A percentile compares a stretch with the other conserved stretches of the same genome.
Evolutionary conservation across 1,284 basidiomycete species (phyloP).

Genomic region (Puccinia brachypodii): DNA sequence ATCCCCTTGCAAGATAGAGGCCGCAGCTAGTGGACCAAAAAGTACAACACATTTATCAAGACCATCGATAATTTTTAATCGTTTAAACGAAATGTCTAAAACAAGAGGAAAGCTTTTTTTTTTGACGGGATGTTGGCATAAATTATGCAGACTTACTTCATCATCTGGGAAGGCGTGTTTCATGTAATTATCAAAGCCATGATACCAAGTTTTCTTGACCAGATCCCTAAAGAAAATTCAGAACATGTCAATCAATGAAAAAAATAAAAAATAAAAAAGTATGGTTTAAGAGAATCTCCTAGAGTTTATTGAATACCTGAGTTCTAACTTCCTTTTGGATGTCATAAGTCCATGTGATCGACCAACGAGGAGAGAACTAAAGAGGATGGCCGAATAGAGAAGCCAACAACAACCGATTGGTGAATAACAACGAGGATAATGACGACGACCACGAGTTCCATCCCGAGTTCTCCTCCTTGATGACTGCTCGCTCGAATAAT

Average conservation of each 20-base stretch:
- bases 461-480: too few relatives aligned
- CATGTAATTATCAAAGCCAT: constrained; percentile 79
- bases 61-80: too few relatives aligned
- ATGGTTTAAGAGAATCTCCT: not conserved
- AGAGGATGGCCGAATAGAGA: not conserved
- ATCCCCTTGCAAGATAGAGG: constrained; percentile 35
- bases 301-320: not conserved
- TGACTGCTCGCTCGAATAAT: too few relatives aligned
- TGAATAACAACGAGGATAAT: too few relatives aligned
- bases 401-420: too few relatives aligned
- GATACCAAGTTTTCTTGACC: constrained; percentile 74
- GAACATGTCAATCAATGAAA: not conserved
- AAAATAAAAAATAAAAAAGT: not conserved
- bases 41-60: too few relatives aligned
- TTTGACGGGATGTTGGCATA: constrained; percentile 36
- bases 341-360: not conserved
- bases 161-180: constrained; percentile 59
- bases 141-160: constrained; percentile 65
- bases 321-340: not conserved
- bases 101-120: too few relatives aligned
- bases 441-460: too few relatives aligned
- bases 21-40: constrained; percentile 33
- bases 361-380: not conserved
- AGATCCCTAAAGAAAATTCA: constrained; percentile 63
- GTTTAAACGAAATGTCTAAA: too few relatives aligned